These are phyloP conservation scores for Sporisorium sorghi DNA, from an alignment of 1,284 basidiomycete species.

Conservation along the genomic window DNA sequence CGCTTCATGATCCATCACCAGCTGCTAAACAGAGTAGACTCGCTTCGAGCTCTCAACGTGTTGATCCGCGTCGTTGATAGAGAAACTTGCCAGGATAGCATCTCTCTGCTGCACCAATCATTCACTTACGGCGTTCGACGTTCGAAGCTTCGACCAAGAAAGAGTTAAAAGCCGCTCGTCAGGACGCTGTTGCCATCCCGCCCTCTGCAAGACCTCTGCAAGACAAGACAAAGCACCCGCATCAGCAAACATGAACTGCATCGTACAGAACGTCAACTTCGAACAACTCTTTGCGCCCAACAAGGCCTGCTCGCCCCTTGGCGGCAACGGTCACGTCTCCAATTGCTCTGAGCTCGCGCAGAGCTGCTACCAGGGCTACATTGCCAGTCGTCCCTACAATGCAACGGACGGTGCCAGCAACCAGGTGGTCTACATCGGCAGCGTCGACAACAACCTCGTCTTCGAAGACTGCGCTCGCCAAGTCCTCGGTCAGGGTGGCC, in stretches of 20 bases:
- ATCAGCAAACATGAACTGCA: constrained; percentile 9
- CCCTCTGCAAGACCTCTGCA: neutral
- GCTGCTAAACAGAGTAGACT: neutral
- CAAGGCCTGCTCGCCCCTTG: constrained; percentile 5
- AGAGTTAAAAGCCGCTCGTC: neutral
- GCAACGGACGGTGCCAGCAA: neutral
- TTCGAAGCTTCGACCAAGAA: neutral
- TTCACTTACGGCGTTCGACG: no score
- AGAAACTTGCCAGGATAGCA: neutral
- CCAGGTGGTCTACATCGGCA: constrained; percentile 3
- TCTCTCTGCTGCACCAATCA: neutral
- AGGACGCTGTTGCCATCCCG: neutral
- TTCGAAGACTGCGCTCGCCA: constrained; percentile 1
- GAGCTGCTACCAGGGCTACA: constrained; percentile 8
- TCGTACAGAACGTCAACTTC: constrained; percentile 1
- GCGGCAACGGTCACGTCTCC: constrained; percentile 4
- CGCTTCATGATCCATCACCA: neutral
- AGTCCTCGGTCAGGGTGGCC: neutral
- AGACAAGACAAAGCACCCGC: neutral
- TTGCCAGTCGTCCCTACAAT: constrained; percentile 6
- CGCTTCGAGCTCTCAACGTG: no score
- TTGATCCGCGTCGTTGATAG: no score
- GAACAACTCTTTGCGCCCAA: neutral
- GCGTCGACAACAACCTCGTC: constrained; percentile 1
- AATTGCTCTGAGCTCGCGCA: constrained; percentile 4